These are phyloP conservation scores for Colletotrichum sojae DNA, from an alignment of 2,329 filamentous ascomycete genomes.

Conservation along the genomic window DNA sequence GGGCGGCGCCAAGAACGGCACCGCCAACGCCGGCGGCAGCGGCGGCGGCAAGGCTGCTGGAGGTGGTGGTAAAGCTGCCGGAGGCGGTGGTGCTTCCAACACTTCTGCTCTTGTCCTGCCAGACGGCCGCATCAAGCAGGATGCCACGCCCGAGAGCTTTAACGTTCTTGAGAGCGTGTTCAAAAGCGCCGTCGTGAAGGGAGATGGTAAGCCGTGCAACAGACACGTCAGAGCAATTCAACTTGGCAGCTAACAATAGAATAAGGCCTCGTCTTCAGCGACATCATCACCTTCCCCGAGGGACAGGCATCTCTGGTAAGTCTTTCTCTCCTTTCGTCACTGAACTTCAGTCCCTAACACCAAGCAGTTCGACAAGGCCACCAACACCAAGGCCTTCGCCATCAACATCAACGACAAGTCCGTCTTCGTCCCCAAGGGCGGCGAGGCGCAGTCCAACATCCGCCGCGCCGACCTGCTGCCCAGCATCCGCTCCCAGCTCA, in stretches of 20 bases:
- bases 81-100: constrained; percentile 3
- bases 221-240: background rate
- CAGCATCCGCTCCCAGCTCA: constrained; percentile 51
- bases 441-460: constrained; percentile 59
- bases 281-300: constrained; percentile 39
- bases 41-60: background rate
- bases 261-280: constrained; percentile 39
- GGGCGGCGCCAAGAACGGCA: constrained; percentile 25
- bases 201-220: constrained; percentile 39
- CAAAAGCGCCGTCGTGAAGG: constrained; percentile 47
- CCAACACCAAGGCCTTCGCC: constrained; percentile 42
- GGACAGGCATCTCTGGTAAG: constrained; percentile 36
- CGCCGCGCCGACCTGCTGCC: constrained; percentile 61
- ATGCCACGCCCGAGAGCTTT: constrained; percentile 41
- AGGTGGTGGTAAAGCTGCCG: background rate
- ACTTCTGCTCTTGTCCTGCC: constrained; percentile 39
- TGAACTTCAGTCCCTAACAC: background rate
- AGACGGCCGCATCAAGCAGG: constrained; percentile 42
- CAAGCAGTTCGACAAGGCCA: constrained; percentile 38
- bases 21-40: constrained; percentile 8
- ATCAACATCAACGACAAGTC: constrained; percentile 53
- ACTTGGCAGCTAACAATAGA: background rate
- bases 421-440: constrained; percentile 55
- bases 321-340: background rate
- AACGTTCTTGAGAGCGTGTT: constrained; percentile 43